Evolutionary conservation across 1,284 basidiomycete genomes (phyloP).

Genomic region (Malassezia globosa): DNA sequence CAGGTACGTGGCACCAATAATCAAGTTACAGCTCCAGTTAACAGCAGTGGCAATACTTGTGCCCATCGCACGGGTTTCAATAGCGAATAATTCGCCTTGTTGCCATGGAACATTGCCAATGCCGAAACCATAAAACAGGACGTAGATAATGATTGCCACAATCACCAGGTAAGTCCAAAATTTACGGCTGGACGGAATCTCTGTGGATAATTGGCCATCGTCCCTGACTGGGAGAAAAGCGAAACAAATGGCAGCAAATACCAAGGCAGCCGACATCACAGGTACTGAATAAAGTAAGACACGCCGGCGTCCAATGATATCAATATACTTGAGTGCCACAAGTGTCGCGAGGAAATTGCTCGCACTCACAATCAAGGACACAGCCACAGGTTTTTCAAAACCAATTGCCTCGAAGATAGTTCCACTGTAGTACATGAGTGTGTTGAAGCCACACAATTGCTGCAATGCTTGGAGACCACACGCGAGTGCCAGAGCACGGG

Average conservation of each 20-base stretch:
- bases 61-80: constrained; percentile 64
- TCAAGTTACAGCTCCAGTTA: constrained; percentile 65
- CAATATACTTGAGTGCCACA: constrained; percentile 62
- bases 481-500: constrained; percentile 20
- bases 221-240: constrained; percentile 55
- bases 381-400: constrained; percentile 44
- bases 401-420: constrained; percentile 47
- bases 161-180: constrained; percentile 61
- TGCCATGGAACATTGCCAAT: constrained; percentile 70
- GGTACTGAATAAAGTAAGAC: constrained; percentile 69
- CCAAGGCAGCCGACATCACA: constrained; percentile 62
- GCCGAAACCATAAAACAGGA: constrained; percentile 61
- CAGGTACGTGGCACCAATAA: constrained; percentile 66
- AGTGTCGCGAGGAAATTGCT: constrained; percentile 63
- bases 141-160: constrained; percentile 65
- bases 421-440: constrained; percentile 48
- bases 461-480: constrained; percentile 28
- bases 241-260: constrained; percentile 62
- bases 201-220: constrained; percentile 15
- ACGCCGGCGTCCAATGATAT: constrained; percentile 62
- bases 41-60: constrained; percentile 59
- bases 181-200: constrained; percentile 5
- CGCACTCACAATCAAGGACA: constrained; percentile 41
- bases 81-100: constrained; percentile 65
- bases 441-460: constrained; percentile 49